These are phyloP conservation scores for Dillenia suffruticosa DNA, from an alignment of 164 flowering plant genomes.

Conservation along the genomic window DNA sequence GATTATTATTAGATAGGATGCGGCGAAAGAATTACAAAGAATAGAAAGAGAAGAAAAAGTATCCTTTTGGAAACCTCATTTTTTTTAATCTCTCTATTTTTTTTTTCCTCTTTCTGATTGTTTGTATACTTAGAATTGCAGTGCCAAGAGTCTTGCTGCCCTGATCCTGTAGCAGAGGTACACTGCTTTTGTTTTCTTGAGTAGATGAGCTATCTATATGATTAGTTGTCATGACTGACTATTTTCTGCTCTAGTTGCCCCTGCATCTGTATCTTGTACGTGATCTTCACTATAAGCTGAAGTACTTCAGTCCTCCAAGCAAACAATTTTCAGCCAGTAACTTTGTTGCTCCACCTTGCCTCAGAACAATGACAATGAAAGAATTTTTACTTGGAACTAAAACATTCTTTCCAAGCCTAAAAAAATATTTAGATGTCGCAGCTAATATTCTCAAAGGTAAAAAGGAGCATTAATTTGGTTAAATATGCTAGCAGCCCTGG, in stretches of 20 bases:
- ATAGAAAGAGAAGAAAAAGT: too few species aligned
- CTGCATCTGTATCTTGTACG: constrained; percentile 64
- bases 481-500: neutral
- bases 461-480: neutral
- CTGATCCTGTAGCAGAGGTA: constrained; percentile 75
- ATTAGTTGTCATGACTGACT: neutral
- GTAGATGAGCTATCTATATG: neutral
- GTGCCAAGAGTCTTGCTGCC: constrained; percentile 54
- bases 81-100: too few species aligned
- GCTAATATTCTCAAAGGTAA: constrained; percentile 48
- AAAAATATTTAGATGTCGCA: constrained; percentile 48
- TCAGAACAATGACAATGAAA: constrained; percentile 24
- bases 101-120: too few species aligned
- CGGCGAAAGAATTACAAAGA: too few species aligned
- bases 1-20: too few species aligned
- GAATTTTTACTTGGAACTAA: constrained; percentile 41
- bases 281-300: constrained; percentile 69
- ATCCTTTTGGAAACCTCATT: too few species aligned
- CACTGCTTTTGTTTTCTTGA: neutral
- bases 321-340: constrained; percentile 31
- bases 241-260: constrained; percentile 46
- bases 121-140: constrained; percentile 20
- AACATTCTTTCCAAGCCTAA: constrained; percentile 50
- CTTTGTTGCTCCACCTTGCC: constrained; percentile 31
- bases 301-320: constrained; percentile 31